Evolutionary conservation across 768 basidiomycete genomes (phyloP).

Genomic region (Pleurotus pulmonarius): DNA sequence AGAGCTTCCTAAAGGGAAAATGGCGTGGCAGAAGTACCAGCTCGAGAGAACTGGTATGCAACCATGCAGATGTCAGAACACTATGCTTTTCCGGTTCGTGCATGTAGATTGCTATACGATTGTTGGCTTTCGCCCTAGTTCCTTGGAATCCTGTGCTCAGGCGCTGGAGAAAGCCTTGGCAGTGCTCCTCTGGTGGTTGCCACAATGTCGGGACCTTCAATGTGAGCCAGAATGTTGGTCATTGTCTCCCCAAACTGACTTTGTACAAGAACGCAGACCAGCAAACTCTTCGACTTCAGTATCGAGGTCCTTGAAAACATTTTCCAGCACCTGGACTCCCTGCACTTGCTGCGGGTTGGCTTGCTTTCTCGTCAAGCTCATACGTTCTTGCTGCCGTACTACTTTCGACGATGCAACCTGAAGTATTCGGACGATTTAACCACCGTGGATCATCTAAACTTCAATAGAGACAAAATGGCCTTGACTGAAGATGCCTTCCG

Average conservation of each 20-base stretch:
- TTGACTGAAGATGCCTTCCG: not conserved
- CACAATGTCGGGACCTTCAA: too few species aligned
- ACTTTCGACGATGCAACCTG: not conserved
- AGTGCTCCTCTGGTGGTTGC: too few species aligned
- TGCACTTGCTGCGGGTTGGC: not conserved
- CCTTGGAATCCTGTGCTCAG: too few species aligned
- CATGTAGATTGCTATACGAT: too few species aligned
- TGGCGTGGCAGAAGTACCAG: too few species aligned
- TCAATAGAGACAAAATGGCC: not conserved
- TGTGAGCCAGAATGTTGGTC: too few species aligned
- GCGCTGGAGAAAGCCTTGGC: too few species aligned
- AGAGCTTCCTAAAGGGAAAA: too few species aligned
- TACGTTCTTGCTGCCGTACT: not conserved
- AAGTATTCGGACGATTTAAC: not conserved
- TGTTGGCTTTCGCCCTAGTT: too few species aligned
- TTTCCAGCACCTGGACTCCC: not conserved
- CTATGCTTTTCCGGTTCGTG: too few species aligned
- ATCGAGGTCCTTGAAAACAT: not conserved
- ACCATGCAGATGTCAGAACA: too few species aligned
- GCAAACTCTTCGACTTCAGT: slow-evolving; percentile 5
- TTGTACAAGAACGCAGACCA: not conserved
- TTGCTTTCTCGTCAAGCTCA: slow-evolving; percentile 3
- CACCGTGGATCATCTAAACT: not conserved
- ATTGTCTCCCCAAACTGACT: not conserved
- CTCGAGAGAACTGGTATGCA: too few species aligned